Evolutionary conservation across 768 basidiomycete genomes (phyloP).

Genomic region (Chiua virens): DNA sequence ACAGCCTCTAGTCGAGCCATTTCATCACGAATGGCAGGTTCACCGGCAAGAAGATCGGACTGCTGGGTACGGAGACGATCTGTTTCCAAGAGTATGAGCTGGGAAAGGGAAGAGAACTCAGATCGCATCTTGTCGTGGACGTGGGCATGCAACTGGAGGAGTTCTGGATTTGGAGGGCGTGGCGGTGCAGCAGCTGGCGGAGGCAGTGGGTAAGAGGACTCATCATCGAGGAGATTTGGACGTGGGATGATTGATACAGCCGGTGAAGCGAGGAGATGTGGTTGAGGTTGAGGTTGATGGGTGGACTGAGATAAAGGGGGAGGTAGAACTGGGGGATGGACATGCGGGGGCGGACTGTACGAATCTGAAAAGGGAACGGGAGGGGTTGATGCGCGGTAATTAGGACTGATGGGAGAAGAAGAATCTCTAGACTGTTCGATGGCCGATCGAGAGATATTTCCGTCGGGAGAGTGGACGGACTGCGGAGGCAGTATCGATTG

Average conservation of each 20-base stretch:
- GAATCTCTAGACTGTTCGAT: slow-evolving; percentile 20
- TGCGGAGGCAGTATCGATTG: slow-evolving; percentile 17
- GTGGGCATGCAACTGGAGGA: slow-evolving; percentile 74
- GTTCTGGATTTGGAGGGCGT: slow-evolving; percentile 87
- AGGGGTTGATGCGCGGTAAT: slow-evolving; percentile 29
- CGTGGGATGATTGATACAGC: slow-evolving; percentile 19
- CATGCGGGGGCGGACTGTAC: slow-evolving; percentile 28
- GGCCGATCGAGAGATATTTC: slow-evolving; percentile 18
- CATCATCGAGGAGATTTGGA: slow-evolving; percentile 68
- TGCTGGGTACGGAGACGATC: slow-evolving; percentile 81
- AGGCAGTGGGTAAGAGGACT: slow-evolving; percentile 35
- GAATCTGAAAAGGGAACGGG: slow-evolving; percentile 29
- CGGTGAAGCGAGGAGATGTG: slow-evolving; percentile 21
- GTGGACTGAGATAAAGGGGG: slow-evolving; percentile 26
- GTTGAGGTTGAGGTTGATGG: slow-evolving; percentile 22
- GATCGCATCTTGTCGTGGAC: slow-evolving; percentile 74
- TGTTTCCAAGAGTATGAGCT: slow-evolving; percentile 61
- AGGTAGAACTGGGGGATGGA: slow-evolving; percentile 13
- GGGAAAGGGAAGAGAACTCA: slow-evolving; percentile 69
- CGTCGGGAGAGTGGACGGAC: slow-evolving; percentile 16
- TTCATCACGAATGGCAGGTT: slow-evolving; percentile 94
- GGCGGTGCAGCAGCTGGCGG: slow-evolving; percentile 53
- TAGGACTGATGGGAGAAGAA: slow-evolving; percentile 23
- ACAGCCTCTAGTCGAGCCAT: slow-evolving; percentile 94
- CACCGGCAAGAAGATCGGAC: slow-evolving; percentile 81